Base-by-base conservation (phyloP, 176 grass and related monocot species). In the Ananas comosus region DNA sequence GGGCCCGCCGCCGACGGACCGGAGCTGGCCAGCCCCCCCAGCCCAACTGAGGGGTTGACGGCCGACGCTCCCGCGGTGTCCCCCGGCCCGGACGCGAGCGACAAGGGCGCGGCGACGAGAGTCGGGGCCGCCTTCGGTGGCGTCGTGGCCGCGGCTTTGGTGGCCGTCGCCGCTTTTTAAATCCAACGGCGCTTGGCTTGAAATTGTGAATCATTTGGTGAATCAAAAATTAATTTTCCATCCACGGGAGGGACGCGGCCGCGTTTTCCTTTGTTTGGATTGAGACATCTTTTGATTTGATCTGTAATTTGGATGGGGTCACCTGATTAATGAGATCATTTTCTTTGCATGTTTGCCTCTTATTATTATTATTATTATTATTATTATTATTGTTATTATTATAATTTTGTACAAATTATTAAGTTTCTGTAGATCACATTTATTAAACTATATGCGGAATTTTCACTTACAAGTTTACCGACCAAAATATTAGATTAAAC, bases 161-260 rank as follows among this genome's bases (percentile, higher is more conserved):
- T 59, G 54, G 54, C 54, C 54, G 54, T 16, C n/a, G 54, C 54
- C 54, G 54, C 54, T 58, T n/a, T 58, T 16, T 58, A 58, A 58
- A 58, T 13, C 12, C 18, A 13, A 13, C 12, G 14, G 54, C 54
- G 16, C 16, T 8, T 12, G 54, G n/a, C 10, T 59, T 14, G 54
- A 9, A 59, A 59, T 59, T 59, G 54, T 6, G 54, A 58, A n/a
- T 19, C 16, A 7, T 3, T 14, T 8, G 54, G 9, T 23, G 22
- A 13, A 19, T 14, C 14, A 59, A 14, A n/a, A n/a, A n/a, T 16
- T 17, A 27, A 0, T 16, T 59, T 42, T 42, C 33, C 5, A 42
- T 42, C 4, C 5, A 42, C 33, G 25, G 25, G 25, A 42, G 33
- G 3, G 33, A 33, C 29, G 29, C 29, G 3, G 29, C 3, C 29